A percentile compares a stretch with the other conserved stretches of the same genome.
These are phyloP conservation scores for Amanita pallidorosea DNA, from an alignment of 768 basidiomycete genomes.

Conservation along the genomic window DNA sequence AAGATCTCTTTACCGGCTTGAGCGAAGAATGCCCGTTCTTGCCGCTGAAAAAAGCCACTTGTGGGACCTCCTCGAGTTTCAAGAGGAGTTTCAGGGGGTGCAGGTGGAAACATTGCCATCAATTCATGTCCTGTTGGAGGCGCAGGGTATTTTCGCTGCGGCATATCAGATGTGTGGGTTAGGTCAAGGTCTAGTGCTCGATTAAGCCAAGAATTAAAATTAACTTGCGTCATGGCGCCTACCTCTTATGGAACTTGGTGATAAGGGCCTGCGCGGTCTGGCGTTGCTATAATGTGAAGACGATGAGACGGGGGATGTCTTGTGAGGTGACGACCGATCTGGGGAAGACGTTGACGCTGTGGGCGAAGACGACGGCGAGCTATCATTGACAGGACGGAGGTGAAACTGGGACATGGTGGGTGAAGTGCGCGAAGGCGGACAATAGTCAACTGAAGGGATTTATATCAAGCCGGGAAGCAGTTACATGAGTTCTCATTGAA, in stretches of 20 bases:
- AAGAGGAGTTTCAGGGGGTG: conserved; percentile 46
- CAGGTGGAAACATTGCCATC: conserved; percentile 76
- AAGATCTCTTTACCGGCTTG: conserved; percentile 72
- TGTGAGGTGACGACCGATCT: conserved; percentile 25
- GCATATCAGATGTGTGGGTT: conserved; percentile 35
- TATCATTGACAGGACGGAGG: conserved; percentile 44
- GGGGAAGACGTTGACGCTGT: conserved; percentile 36
- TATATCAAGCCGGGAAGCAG: conserved; percentile 19
- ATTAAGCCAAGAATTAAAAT: background rate
- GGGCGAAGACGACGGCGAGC: conserved; percentile 42
- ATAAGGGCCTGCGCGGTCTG: conserved; percentile 42
- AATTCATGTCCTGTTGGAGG: conserved; percentile 76
- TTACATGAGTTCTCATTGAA: conserved; percentile 10
- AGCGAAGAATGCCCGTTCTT: conserved; percentile 76
- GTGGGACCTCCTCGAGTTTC: conserved; percentile 56
- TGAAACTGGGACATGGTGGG: conserved; percentile 29
- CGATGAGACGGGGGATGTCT: conserved; percentile 20
- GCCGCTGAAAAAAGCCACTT: conserved; percentile 59
- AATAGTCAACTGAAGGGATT: conserved; percentile 12
- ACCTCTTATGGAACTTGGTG: conserved; percentile 58
- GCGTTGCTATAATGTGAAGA: background rate
- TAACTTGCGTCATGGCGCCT: conserved; percentile 6
- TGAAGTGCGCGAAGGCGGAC: conserved; percentile 8
- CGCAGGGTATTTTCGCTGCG: conserved; percentile 53
- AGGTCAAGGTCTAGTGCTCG: conserved; percentile 50